Conservation (phyloP, 225 moss, liverwort and hornwort genomes). For the Polytrichum commune region DNA sequence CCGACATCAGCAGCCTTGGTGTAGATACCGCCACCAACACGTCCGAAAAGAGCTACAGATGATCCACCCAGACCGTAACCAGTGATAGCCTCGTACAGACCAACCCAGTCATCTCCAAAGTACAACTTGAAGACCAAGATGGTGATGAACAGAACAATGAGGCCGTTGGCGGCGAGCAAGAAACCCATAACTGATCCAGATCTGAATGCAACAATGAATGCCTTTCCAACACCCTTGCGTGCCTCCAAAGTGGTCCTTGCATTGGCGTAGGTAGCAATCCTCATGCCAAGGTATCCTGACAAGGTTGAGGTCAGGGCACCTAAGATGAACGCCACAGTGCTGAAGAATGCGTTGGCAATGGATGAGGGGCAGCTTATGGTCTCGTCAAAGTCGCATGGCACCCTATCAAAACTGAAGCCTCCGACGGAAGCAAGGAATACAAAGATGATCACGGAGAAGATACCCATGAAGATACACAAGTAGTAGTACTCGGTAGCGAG, state of each 20-base stretch:
- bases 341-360: conserved; percentile 60
- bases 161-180: conserved; percentile 60
- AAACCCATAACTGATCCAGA: conserved; percentile 92
- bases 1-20: conserved; percentile 75
- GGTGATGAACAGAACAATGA: conserved; percentile 67
- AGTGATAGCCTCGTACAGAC: conserved; percentile 75
- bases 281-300: conserved; percentile 88
- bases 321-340: conserved; percentile 74
- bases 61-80: conserved; percentile 59
- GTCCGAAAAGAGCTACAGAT: conserved; percentile 48
- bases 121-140: conserved; percentile 76
- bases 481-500: conserved; percentile 74
- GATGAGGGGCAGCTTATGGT: conserved; percentile 41
- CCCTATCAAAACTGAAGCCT: conserved; percentile 46
- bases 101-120: conserved; percentile 76
- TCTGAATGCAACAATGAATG: conserved; percentile 80
- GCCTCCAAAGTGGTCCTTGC: conserved; percentile 87
- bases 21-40: conserved; percentile 66
- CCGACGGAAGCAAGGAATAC: conserved; percentile 82
- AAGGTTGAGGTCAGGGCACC: conserved; percentile 73
- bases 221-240: conserved; percentile 60
- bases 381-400: conserved; percentile 44
- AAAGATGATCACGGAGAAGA: conserved; percentile 84
- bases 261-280: conserved; percentile 88
- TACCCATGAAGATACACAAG: conserved; percentile 67